Conservation (phyloP, 345 rosid species). For the Populus alba region DNA sequence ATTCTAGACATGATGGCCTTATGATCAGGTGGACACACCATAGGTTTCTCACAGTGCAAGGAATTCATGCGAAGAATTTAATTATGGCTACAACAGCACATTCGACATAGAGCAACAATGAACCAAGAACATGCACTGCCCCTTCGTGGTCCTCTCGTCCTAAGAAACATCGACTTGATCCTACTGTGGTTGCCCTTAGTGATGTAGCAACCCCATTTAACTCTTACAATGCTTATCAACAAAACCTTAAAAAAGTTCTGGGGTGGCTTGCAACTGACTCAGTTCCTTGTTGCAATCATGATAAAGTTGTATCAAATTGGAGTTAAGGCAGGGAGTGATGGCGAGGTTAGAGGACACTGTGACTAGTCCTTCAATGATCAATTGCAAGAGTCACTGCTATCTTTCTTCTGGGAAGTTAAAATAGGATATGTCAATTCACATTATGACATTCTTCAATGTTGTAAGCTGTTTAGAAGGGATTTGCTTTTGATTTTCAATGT, state of each 20-base stretch:
- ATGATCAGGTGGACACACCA: conserved; percentile 22
- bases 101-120: conserved; percentile 16
- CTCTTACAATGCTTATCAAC: conserved; percentile 16
- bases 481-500: no score
- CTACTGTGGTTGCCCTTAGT: conserved; percentile 4
- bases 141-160: conserved; percentile 5
- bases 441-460: no score
- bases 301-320: conserved; percentile 1
- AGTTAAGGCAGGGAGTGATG: conserved; percentile 4
- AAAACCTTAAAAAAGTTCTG: conserved; percentile 3
- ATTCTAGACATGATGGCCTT: conserved; percentile 18
- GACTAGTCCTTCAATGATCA: conserved; percentile 2
- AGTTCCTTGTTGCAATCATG: conserved; percentile 6
- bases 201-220: conserved; percentile 1
- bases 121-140: conserved; percentile 2
- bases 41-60: conserved; percentile 16
- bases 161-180: neutral
- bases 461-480: no score
- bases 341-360: conserved; percentile 14
- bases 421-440: no score
- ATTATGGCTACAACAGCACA: conserved; percentile 7
- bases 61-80: conserved; percentile 15
- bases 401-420: no score
- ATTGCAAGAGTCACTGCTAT: neutral
- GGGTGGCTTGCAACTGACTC: conserved; percentile 10